Evolutionary conservation across 495 filamentous ascomycete species (phyloP), one percentile per base, ranked within the genome.

Genomic region (Annulohypoxylon bovei): DNA sequence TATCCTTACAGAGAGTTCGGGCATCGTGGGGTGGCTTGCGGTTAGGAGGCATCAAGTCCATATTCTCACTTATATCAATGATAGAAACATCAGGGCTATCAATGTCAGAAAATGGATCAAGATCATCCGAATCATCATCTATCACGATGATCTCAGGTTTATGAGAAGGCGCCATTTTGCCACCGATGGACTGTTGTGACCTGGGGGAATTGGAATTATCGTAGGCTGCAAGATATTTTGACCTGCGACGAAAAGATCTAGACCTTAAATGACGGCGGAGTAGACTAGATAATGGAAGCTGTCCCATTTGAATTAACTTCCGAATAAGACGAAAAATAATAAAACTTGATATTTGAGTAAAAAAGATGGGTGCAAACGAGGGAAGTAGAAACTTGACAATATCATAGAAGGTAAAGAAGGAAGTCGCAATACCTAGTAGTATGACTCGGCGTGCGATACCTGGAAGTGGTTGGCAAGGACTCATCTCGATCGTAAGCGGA

Each of bases 1-100:
- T 58, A 23, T 74, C 63, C 37, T 71, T 70, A 66, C 71, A 79
- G n/a, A n/a, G n/a, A n/a, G n/a, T n/a, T n/a, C n/a, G n/a, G n/a
- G n/a, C n/a, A n/a, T n/a, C n/a, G n/a, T n/a, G 16, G 6, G 12
- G 23, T 22, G 1, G 30, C 22, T 28, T 57, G 49, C 20, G 20
- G 44, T n/a, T n/a, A 23, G 44, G 23, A 25, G 20, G 16, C n/a
- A 42, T 42, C 16, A 12, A 47, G 1, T 14, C 16, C 57, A 16
- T 42, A 14, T n/a, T n/a, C n/a, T n/a, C n/a, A n/a, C n/a, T n/a
- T n/a, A n/a, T n/a, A n/a, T n/a, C n/a, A n/a, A n/a, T n/a, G n/a
- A n/a, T 11, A 8, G 39, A 14, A 20, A n/a, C n/a, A 44, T 44
- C 39, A 23, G n/a, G 20, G 11, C n/a, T 46, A 6, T 16, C 20